Percentiles rank a stretch among this genome's conserved stretches.
Conservation (phyloP, 129 eudicot genomes). For the Rutidosis leptorrhynchoides region DNA sequence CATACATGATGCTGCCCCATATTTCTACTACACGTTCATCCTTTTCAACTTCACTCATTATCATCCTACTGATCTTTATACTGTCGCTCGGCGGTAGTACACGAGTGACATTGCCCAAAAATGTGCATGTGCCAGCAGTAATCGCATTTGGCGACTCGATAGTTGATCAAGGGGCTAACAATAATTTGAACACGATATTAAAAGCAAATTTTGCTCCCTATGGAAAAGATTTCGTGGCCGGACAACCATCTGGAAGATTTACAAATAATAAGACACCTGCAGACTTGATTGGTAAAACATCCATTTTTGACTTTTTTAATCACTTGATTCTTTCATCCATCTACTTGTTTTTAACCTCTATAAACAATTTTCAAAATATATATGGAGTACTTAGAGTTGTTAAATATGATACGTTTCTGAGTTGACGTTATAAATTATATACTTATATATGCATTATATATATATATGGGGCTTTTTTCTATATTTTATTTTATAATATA, state of each 20-base stretch:
- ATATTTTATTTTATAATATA: no score
- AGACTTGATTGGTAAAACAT: not conserved
- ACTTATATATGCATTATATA: no score
- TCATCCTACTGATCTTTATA: constrained; percentile 14
- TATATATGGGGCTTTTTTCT: no score
- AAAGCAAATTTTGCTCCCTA: constrained; percentile 59
- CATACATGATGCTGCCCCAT: constrained; percentile 3
- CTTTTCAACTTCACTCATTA: not conserved
- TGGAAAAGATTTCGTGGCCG: constrained; percentile 50
- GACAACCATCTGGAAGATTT: constrained; percentile 67
- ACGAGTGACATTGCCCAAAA: constrained; percentile 24
- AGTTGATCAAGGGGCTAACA: constrained; percentile 69
- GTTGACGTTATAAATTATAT: no score
- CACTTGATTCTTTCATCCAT: no score
- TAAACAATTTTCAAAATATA: no score
- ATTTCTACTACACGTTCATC: not conserved
- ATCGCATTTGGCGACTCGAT: constrained; percentile 73
- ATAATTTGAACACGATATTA: constrained; percentile 31
- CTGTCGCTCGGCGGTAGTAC: constrained; percentile 25
- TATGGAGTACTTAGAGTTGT: no score
- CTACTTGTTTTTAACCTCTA: no score
- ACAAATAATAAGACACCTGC: constrained; percentile 54
- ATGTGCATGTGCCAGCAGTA: constrained; percentile 44
- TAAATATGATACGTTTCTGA: no score
- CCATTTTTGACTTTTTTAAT: no score